A percentile compares a stretch with the other conserved stretches of the same genome.
Evolutionary conservation across 2,329 filamentous ascomycete genomes (phyloP).

Genomic region (Tricladium varicosporioides): DNA sequence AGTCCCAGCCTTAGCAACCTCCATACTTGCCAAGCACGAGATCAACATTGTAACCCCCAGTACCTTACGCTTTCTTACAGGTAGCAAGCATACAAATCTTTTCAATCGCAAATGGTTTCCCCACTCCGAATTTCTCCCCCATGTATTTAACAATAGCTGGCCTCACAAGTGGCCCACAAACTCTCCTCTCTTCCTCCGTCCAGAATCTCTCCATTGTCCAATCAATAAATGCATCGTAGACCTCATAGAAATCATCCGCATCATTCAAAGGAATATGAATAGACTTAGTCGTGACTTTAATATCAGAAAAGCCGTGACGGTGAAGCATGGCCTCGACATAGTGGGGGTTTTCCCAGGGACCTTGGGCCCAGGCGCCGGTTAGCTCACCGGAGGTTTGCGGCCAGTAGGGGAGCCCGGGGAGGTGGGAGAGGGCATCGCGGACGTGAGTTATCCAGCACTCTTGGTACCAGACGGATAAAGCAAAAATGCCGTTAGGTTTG

Average conservation of each 20-base stretch:
- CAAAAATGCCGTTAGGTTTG: slow-evolving; percentile 8
- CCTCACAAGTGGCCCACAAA: slow-evolving; percentile 4
- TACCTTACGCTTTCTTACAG: neutral
- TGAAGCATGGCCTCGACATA: slow-evolving; percentile 7
- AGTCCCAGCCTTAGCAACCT: no score
- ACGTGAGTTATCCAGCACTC: slow-evolving; percentile 7
- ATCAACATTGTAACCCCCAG: no score
- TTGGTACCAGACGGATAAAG: slow-evolving; percentile 7
- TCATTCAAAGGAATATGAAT: slow-evolving; percentile 7
- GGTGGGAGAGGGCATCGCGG: slow-evolving; percentile 1
- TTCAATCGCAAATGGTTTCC: slow-evolving; percentile 10
- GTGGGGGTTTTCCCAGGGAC: slow-evolving; percentile 8
- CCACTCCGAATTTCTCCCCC: slow-evolving; percentile 8
- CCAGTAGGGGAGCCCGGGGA: slow-evolving; percentile 6
- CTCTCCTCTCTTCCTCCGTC: slow-evolving; percentile 9
- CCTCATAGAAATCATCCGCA: slow-evolving; percentile 8
- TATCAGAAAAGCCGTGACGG: slow-evolving; percentile 4
- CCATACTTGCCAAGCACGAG: no score
- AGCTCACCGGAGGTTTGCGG: slow-evolving; percentile 10
- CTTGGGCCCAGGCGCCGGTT: slow-evolving; percentile 6
- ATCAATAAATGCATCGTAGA: slow-evolving; percentile 14
- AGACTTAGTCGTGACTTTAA: neutral
- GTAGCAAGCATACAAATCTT: slow-evolving; percentile 12
- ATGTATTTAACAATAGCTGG: slow-evolving; percentile 6
- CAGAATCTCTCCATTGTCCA: slow-evolving; percentile 8